Percentiles rank a stretch among this genome's conserved stretches.
phyloP scores from a whole-genome alignment of 345 rosid species.

The Corymbia maculata region DNA sequence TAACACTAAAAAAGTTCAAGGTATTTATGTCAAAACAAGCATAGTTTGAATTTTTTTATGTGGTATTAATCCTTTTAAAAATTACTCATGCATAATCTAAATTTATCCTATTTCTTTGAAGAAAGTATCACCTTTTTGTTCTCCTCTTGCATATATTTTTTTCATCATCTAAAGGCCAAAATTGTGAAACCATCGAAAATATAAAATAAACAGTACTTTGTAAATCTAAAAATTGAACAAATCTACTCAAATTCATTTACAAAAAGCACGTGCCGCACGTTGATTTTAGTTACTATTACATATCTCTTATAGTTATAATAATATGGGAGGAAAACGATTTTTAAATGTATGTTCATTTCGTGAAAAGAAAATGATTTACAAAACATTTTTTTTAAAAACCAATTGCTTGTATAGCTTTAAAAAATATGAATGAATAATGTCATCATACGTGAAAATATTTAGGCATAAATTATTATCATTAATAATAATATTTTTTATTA shows the following conservation, averaged over 20 bases:
- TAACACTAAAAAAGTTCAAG: fast-evolving
- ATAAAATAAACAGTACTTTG: not conserved
- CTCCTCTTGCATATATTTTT: not conserved
- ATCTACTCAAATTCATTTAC: not conserved
- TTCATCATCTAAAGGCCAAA: not conserved
- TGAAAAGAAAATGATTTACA: not conserved
- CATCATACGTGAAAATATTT: not conserved
- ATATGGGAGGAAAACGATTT: no score
- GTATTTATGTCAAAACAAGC: not conserved
- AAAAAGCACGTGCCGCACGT: not conserved
- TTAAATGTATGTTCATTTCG: not conserved
- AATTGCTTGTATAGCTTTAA: not conserved
- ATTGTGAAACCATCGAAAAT: not conserved
- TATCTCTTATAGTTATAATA: no score
- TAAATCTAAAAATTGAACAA: no score
- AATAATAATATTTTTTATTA: not conserved
- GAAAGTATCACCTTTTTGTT: not conserved
- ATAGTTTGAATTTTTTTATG: not conserved
- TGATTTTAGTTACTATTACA: not conserved
- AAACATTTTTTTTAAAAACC: not conserved
- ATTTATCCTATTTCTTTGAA: not conserved
- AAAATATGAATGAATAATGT: not conserved
- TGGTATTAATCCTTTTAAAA: not conserved
- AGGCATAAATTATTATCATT: not conserved
- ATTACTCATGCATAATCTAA: not conserved